Percentiles rank a stretch among this genome's conserved stretches.
Conservation (phyloP, 2,329 filamentous ascomycete genomes). For the Aureobasidium sp. region DNA sequence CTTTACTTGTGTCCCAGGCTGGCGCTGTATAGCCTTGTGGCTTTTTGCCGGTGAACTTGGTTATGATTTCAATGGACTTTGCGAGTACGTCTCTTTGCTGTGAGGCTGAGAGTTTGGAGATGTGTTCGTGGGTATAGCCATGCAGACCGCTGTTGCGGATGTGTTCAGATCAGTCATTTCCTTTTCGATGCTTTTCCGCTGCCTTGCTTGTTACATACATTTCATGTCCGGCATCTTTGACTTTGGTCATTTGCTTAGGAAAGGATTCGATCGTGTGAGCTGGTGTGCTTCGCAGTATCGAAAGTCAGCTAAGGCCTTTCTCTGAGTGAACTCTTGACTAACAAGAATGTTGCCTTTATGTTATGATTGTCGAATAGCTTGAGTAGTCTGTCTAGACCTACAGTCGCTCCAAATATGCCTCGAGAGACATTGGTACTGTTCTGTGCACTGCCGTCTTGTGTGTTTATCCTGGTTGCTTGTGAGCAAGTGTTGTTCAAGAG, state of each 20-base stretch:
- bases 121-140: constrained; percentile 37
- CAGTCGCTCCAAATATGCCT: constrained; percentile 35
- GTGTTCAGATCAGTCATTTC: neutral
- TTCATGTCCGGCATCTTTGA: constrained; percentile 37
- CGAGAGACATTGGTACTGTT: constrained; percentile 36
- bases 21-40: constrained; percentile 40
- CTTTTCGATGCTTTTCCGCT: neutral
- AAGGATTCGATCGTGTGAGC: constrained; percentile 42
- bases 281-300: constrained; percentile 22
- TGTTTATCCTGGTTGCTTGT: constrained; percentile 34
- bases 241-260: constrained; percentile 41
- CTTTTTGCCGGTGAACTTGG: constrained; percentile 33
- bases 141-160: constrained; percentile 27
- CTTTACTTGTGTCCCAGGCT: constrained; percentile 34
- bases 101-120: constrained; percentile 21
- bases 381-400: constrained; percentile 35
- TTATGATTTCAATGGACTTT: constrained; percentile 34
- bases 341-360: constrained; percentile 38
- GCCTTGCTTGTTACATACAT: constrained; percentile 21
- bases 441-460: constrained; percentile 29
- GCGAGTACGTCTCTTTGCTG: constrained; percentile 34
- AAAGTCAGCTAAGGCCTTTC: neutral
- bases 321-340: neutral
- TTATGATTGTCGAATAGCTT: constrained; percentile 35
- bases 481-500: constrained; percentile 16